Conservation (phyloP, 345 rosid genomes). For the Streptanthus diversifolius region DNA sequence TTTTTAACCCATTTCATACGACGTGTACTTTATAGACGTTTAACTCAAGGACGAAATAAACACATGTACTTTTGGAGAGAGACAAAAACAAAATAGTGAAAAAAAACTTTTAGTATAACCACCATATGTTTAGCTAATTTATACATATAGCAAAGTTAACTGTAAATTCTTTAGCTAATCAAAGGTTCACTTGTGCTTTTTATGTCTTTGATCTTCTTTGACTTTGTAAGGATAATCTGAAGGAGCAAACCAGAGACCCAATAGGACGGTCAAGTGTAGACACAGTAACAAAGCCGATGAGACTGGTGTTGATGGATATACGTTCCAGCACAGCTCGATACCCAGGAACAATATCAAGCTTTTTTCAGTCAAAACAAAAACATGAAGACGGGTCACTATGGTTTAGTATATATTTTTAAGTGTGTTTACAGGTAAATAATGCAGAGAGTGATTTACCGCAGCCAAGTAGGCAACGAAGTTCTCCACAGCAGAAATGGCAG, state of each 20-base stretch:
- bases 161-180: background rate
- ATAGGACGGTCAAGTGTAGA: slow-evolving; percentile 55
- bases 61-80: background rate
- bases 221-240: slow-evolving; percentile 48
- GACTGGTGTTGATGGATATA: slow-evolving; percentile 66
- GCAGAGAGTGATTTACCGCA: slow-evolving; percentile 47
- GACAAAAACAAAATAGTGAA: background rate
- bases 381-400: background rate
- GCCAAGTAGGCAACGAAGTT: slow-evolving; percentile 56
- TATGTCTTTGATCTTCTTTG: slow-evolving; percentile 14
- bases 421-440: background rate
- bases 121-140: background rate
- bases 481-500: slow-evolving; percentile 84
- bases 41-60: background rate
- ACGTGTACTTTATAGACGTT: background rate
- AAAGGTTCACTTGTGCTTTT: slow-evolving; percentile 16
- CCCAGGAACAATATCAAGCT: slow-evolving; percentile 65
- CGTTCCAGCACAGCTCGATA: slow-evolving; percentile 87
- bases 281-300: slow-evolving; percentile 66
- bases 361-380: slow-evolving; percentile 21
- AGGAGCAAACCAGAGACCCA: slow-evolving; percentile 70
- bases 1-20: too few species aligned
- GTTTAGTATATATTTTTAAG: background rate
- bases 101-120: background rate
- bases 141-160: background rate